phyloP scores from a whole-genome alignment of 768 basidiomycete species.

The Hericium coralloides region DNA sequence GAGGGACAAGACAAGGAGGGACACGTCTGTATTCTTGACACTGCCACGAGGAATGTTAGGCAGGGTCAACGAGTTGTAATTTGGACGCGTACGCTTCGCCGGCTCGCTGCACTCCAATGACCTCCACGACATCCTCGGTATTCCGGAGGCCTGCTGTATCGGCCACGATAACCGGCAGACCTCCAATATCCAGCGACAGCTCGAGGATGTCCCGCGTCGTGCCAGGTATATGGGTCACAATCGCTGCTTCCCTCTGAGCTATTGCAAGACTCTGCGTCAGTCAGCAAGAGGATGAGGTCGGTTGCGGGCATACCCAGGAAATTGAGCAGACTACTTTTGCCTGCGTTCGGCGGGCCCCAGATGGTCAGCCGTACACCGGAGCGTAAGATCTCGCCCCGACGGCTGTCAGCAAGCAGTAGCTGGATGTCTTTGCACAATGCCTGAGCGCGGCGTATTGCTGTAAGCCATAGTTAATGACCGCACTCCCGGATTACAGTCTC shows the following conservation, averaged over 20 bases:
- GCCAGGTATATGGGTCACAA: slow-evolving; percentile 80
- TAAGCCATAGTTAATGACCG: neutral
- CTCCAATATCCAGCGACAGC: slow-evolving; percentile 81
- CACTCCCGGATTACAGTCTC: neutral
- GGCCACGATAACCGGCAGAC: slow-evolving; percentile 68
- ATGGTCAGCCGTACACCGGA: slow-evolving; percentile 79
- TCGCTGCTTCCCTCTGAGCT: slow-evolving; percentile 86
- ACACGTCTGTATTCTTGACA: slow-evolving; percentile 56
- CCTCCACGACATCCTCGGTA: slow-evolving; percentile 65
- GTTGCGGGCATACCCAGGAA: slow-evolving; percentile 48
- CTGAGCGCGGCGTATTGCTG: slow-evolving; percentile 47
- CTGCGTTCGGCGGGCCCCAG: slow-evolving; percentile 89
- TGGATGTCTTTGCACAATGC: slow-evolving; percentile 43
- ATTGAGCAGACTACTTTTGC: slow-evolving; percentile 87
- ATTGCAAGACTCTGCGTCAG: neutral
- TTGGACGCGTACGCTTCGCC: slow-evolving; percentile 43
- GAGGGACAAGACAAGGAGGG: slow-evolving; percentile 76
- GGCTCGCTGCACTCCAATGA: slow-evolving; percentile 75
- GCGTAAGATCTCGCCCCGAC: slow-evolving; percentile 76
- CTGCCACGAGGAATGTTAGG: slow-evolving; percentile 27
- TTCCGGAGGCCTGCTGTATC: slow-evolving; percentile 82
- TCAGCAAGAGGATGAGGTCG: neutral
- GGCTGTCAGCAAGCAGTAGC: slow-evolving; percentile 55
- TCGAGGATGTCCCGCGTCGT: slow-evolving; percentile 87
- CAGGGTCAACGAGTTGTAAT: neutral